Base-by-base conservation (phyloP, 192 early-diverging fungal genomes). In the Spinellus fusiger region DNA sequence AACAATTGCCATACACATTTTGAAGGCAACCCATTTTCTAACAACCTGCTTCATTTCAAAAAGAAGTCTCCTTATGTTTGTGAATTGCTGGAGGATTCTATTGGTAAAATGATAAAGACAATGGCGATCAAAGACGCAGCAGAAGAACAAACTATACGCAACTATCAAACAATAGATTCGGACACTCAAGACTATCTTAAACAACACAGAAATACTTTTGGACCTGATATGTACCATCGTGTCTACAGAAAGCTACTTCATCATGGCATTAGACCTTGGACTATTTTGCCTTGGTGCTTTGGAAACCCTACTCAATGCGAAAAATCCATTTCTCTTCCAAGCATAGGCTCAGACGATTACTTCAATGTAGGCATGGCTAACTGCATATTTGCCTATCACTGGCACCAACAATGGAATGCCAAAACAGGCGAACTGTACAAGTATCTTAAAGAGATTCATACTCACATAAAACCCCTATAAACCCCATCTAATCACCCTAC, bases 221-320 rank as follows among this genome's bases (percentile, higher is more conserved):
- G 65, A 60, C 26, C 56, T 5, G 23, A 31, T 2, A 29, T 69
- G 15, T 74, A 69, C 56, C 37, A 34, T 5, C 54, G 54, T 27
- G 50, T 63, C 4, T 69, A 62, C 56, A 12, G 59, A 8, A 52
- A 56, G 31, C 38, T 74, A 13, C 40, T 74, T 10, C 64, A 69
- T 31, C 54, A 69, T 59, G 34, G 33, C 22, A 62, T 59, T 29
- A 29, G 53, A 51, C 55, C 73, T 22, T 74, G 68, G 64, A 38
- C 59, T 18, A 52, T 52, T 12, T 29, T 74, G 31, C 73, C 73
- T 28, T 74, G 73, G 73, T 74, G 73, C 28, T 74, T 66, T 44
- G 69, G 67, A 5, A 64, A 74, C 31, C 63, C 67, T 5, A 57
- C 63, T 15, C 23, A 62, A 31, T 71, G 69, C 34, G 32, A 51